Conservation (phyloP, 1,284 basidiomycete genomes). For the Malassezia globosa region DNA sequence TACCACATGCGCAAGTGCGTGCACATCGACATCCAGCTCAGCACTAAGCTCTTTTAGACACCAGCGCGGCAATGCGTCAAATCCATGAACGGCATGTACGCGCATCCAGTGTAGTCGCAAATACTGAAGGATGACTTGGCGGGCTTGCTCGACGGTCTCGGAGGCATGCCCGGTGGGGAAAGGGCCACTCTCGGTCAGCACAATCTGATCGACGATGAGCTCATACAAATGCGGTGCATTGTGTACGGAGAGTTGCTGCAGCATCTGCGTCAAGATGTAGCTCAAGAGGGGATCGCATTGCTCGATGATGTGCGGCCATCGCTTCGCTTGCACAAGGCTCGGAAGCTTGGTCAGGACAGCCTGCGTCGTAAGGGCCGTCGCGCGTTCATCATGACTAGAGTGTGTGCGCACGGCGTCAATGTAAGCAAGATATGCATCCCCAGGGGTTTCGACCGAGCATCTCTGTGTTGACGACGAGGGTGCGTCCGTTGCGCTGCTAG, state of each 20-base stretch:
- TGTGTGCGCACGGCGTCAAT: background rate
- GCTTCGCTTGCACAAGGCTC: background rate
- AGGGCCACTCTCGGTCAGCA: conserved; percentile 5
- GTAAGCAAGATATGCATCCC: background rate
- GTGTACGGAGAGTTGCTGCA: background rate
- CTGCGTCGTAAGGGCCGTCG: too few species aligned
- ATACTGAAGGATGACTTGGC: background rate
- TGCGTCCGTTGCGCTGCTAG: too few species aligned
- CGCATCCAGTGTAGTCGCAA: conserved; percentile 10
- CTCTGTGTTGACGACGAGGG: too few species aligned
- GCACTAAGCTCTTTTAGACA: conserved; percentile 12
- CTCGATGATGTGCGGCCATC: background rate
- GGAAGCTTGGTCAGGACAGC: background rate
- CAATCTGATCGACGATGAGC: conserved; percentile 7
- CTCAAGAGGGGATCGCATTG: background rate
- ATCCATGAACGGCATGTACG: conserved; percentile 4
- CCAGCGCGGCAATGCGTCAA: conserved; percentile 10
- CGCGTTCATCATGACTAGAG: background rate
- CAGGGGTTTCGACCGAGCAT: too few species aligned
- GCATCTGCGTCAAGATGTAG: background rate
- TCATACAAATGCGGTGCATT: conserved; percentile 6
- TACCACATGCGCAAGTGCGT: conserved; percentile 3
- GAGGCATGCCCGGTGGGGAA: background rate
- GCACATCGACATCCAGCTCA: conserved; percentile 6
- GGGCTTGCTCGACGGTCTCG: background rate